Evolutionary conservation across 495 filamentous ascomycete genomes (phyloP).

Genomic region (Tuber umbilicatum): DNA sequence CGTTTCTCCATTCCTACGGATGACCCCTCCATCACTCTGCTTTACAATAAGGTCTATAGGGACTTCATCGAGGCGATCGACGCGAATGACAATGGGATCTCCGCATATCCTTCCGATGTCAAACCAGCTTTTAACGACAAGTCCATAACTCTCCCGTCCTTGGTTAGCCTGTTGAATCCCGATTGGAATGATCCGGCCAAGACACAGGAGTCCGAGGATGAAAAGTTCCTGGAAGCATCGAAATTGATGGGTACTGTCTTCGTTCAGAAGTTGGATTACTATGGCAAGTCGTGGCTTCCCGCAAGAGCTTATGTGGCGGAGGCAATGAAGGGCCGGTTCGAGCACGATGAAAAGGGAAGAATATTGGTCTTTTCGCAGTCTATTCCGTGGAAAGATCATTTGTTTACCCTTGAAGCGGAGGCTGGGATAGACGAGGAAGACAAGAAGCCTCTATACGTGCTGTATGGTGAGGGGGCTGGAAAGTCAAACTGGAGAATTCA

Average conservation of each 20-base stretch:
- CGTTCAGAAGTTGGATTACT: conserved; percentile 64
- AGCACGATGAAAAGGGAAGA: conserved; percentile 65
- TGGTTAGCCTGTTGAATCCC: conserved; percentile 78
- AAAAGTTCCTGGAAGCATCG: conserved; percentile 67
- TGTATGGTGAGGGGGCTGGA: conserved; percentile 73
- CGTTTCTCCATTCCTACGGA: conserved; percentile 57
- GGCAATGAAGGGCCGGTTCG: conserved; percentile 59
- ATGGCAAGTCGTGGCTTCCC: conserved; percentile 71
- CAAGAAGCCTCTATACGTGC: conserved; percentile 73
- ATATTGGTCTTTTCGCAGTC: conserved; percentile 72
- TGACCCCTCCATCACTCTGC: conserved; percentile 58
- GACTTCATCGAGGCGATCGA: conserved; percentile 94
- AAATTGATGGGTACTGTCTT: conserved; percentile 81
- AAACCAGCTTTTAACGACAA: conserved; percentile 73
- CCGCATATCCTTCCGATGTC: conserved; percentile 63
- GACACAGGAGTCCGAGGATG: conserved; percentile 71
- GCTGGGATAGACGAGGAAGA: conserved; percentile 46
- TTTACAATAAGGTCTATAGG: conserved; percentile 85
- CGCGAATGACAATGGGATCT: conserved; percentile 94
- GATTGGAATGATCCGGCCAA: conserved; percentile 54
- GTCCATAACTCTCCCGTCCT: conserved; percentile 71
- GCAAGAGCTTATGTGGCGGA: conserved; percentile 68
- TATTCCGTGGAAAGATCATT: conserved; percentile 91
- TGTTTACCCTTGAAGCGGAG: conserved; percentile 76
- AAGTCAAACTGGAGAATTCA: conserved; percentile 80